Evolutionary conservation across 2,329 filamentous ascomycete species (phyloP).

Genomic region (Sporothrix sp.): DNA sequence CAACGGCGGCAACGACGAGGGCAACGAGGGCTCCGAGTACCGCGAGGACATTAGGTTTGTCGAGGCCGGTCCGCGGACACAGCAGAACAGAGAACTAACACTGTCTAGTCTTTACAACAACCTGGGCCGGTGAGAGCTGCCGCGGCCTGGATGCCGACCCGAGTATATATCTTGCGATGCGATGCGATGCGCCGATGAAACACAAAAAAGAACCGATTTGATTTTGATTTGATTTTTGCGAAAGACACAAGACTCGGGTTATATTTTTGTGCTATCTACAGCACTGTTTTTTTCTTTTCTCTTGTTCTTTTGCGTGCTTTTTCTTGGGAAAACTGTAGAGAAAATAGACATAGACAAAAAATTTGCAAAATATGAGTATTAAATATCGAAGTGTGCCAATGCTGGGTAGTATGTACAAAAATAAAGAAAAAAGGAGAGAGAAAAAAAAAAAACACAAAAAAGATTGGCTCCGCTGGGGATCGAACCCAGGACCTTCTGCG

Average conservation of each 20-base stretch:
- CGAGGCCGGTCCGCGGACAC: no score
- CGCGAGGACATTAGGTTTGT: slow-evolving; percentile 17
- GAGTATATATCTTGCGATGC: no score
- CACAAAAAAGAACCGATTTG: background rate
- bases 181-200: background rate
- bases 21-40: background rate
- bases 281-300: background rate
- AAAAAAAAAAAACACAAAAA: slow-evolving; percentile 12
- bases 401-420: background rate
- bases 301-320: background rate
- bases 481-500: slow-evolving; percentile 23
- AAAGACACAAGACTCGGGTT: background rate
- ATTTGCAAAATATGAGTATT: no score
- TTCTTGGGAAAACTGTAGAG: background rate
- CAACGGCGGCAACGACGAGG: background rate
- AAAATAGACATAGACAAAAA: background rate
- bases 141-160: background rate
- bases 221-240: slow-evolving; percentile 3
- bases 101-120: slow-evolving; percentile 1
- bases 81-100: background rate
- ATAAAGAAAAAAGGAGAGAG: background rate
- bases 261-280: background rate
- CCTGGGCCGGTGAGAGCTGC: slow-evolving; percentile 3
- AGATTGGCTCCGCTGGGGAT: slow-evolving; percentile 19
- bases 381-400: no score